These are phyloP conservation scores for Cephaloascus albidus DNA, from an alignment of 805 yeast species.

Conservation along the genomic window DNA sequence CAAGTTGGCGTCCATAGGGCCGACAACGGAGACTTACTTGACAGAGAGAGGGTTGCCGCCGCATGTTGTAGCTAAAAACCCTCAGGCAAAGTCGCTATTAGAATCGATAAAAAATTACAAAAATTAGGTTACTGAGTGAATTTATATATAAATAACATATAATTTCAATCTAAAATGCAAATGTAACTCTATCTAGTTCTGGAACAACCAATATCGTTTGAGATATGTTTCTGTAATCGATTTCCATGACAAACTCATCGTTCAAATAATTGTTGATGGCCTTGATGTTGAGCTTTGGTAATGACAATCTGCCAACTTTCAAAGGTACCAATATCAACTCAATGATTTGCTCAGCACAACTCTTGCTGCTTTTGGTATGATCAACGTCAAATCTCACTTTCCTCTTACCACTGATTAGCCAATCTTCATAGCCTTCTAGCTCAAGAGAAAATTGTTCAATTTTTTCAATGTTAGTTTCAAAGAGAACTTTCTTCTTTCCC, in stretches of 20 bases:
- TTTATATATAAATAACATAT: too few species aligned
- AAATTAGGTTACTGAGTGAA: neutral
- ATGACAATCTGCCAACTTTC: constrained; percentile 58
- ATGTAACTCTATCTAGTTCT: constrained; percentile 50
- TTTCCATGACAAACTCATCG: constrained; percentile 37
- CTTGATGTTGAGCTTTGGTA: constrained; percentile 50
- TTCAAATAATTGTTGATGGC: constrained; percentile 13
- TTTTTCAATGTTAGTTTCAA: constrained; percentile 3
- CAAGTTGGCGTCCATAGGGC: constrained; percentile 80
- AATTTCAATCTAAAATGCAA: constrained; percentile 52
- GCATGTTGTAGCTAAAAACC: constrained; percentile 58
- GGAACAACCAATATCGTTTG: constrained; percentile 69
- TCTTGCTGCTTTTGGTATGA: constrained; percentile 3
- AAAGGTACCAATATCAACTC: constrained; percentile 59
- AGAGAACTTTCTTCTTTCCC: constrained; percentile 17
- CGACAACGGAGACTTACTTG: constrained; percentile 72
- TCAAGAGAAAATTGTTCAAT: constrained; percentile 8
- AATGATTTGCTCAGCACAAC: constrained; percentile 8
- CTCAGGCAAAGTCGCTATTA: constrained; percentile 55
- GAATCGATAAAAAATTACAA: constrained; percentile 17
- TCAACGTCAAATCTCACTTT: constrained; percentile 38
- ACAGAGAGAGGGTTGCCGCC: constrained; percentile 42
- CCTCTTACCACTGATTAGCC: constrained; percentile 75
- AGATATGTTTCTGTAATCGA: constrained; percentile 58
- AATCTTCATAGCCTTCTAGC: constrained; percentile 40